Conservation (phyloP, 2,329 filamentous ascomycete genomes). For the Fusarium pseudoanthophilum region DNA sequence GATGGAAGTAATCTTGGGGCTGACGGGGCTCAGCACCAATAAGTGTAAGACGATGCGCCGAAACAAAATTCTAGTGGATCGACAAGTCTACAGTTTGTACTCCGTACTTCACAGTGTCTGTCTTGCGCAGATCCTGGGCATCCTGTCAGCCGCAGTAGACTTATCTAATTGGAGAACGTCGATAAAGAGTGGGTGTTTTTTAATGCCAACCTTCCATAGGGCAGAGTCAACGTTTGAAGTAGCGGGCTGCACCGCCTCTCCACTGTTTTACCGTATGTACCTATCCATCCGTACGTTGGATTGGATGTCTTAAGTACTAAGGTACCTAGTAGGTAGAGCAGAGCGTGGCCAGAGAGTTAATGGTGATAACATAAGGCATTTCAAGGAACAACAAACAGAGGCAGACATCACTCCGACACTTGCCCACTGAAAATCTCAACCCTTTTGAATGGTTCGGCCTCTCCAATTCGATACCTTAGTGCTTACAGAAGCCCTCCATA, state of each 20-base stretch:
- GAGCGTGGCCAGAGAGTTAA: background rate
- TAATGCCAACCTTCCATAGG: slow-evolving; percentile 33
- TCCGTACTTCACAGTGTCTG: slow-evolving; percentile 20
- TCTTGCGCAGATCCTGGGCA: slow-evolving; percentile 5
- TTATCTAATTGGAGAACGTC: slow-evolving; percentile 17
- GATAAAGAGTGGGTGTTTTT: slow-evolving; percentile 8
- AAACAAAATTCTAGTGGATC: slow-evolving; percentile 10
- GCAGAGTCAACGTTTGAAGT: slow-evolving; percentile 21
- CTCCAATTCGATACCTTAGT: slow-evolving; percentile 16
- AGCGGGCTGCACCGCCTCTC: slow-evolving; percentile 28
- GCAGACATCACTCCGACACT: background rate
- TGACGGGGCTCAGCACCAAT: slow-evolving; percentile 34
- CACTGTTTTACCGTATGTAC: slow-evolving; percentile 10
- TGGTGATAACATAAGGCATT: background rate
- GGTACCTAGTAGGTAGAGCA: no score
- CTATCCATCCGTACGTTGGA: background rate
- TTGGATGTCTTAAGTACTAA: background rate
- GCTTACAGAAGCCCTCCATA: slow-evolving; percentile 18
- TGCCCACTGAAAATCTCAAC: background rate
- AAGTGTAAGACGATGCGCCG: slow-evolving; percentile 25
- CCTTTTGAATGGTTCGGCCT: background rate
- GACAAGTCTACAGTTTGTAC: slow-evolving; percentile 19
- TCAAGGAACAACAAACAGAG: background rate
- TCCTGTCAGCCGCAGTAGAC: slow-evolving; percentile 34
- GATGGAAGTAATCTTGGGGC: slow-evolving; percentile 19